Evolutionary conservation across 2,329 filamentous ascomycete genomes (phyloP).

Genomic region (Fusarium domesticum): DNA sequence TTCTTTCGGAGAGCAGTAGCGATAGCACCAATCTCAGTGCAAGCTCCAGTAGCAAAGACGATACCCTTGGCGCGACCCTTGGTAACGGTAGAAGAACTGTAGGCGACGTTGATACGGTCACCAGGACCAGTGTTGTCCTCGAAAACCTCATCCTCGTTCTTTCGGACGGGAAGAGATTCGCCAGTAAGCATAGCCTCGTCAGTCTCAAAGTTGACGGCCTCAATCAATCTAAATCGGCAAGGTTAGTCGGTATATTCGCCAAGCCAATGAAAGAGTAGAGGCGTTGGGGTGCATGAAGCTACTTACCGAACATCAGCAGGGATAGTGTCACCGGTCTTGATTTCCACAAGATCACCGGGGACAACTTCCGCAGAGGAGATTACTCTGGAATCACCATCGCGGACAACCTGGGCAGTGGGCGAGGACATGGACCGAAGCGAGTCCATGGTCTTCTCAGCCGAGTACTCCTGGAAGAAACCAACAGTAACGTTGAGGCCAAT

Average conservation of each 20-base stretch:
- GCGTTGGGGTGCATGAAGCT: no score
- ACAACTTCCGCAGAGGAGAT: conserved; percentile 16
- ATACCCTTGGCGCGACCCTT: conserved; percentile 60
- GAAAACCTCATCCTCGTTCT: conserved; percentile 47
- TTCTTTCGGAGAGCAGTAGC: conserved; percentile 48
- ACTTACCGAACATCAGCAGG: conserved; percentile 62
- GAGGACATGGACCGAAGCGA: conserved; percentile 40
- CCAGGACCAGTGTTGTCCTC: conserved; percentile 43
- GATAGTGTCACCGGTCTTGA: conserved; percentile 56
- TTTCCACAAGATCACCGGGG: conserved; percentile 54
- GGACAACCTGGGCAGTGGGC: conserved; percentile 19
- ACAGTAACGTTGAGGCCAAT: conserved; percentile 58
- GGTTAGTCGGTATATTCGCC: no score
- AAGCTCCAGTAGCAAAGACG: conserved; percentile 60
- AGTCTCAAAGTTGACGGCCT: conserved; percentile 16
- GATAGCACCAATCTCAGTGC: conserved; percentile 61
- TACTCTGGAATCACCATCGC: conserved; percentile 13
- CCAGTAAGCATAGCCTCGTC: conserved; percentile 19
- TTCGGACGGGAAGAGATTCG: conserved; percentile 54
- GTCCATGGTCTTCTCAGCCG: conserved; percentile 48
- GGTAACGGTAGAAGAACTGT: conserved; percentile 60
- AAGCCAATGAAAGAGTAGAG: no score
- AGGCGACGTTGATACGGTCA: conserved; percentile 61
- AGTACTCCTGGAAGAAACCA: conserved; percentile 44
- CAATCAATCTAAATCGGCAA: no score